Evolutionary conservation across 306 rosid species (phyloP), one percentile per base, ranked within the genome.

Genomic region (Medicago ruthenica): DNA sequence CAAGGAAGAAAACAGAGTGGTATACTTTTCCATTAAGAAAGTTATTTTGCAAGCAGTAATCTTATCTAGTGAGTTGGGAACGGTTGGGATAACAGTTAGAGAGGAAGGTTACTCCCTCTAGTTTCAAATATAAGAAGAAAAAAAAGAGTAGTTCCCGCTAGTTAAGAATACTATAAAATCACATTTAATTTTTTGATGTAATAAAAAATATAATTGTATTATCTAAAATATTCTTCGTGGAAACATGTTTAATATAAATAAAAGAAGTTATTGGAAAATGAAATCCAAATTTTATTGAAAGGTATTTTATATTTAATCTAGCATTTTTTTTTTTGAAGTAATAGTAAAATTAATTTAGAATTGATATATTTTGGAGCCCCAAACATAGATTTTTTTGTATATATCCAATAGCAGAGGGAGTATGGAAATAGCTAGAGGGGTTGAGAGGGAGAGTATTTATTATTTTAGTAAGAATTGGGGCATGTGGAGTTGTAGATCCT

Each of bases 11-110:
- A 50, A 27, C 71, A 34, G 18, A 39, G 24, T 44, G 27, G 37
- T 34, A 34, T 71, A 69, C 14, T 31, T 70, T 69, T 44, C 20
- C 57, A 37, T 50, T 9, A 18, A 39, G 68, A 16, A 17, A 61
- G 73, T 76, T 55, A 64, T 18, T 61, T 15, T 31, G 54, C 77
- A 53, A 73, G 61, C 77, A 57, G 71, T 51, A 58, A 58, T 74
- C 22, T 51, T 62, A 44, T 70, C 15, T 37, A 21, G 67, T 14
- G 17, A 31, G 67, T 61, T 61, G 18, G 41, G 44, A 61, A 61
- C 36, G 3, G 3, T 14, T 61, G 36, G 68, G 21, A 62, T 62
- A 62, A 20, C 67, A 61, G 67, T 62, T 34, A 34, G 67, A 13
- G 39, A 31, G 44, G 67, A 31, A 34, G 42, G 27, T 62, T 62